Evolutionary conservation across 1,139 yeast species (phyloP), one percentile per base, ranked within the genome.

Genomic region (Blastobotrys arbuscula): DNA sequence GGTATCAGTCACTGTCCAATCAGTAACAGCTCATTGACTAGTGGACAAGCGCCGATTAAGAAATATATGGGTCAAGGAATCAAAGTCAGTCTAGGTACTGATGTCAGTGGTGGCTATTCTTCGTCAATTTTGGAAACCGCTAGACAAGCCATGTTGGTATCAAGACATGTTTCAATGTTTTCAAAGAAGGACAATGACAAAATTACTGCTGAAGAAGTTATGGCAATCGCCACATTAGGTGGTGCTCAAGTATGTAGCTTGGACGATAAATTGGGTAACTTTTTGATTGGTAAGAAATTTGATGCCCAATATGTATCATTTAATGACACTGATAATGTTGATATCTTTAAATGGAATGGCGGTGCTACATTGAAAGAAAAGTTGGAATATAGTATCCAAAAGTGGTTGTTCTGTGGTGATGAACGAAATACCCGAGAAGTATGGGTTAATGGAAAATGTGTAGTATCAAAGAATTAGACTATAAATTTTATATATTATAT

Each of bases 381-480:
- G 39, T 48, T 59, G 20, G 48, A 36, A 44, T 49, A 84, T 63
- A 62, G 86, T 47, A 66, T 90, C 6, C 87, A 87, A 48, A 89
- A 88, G 64, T 92, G 98, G 98, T 71, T 90, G n/a, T 92, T 88
- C 63, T 78, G 81, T 52, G 98, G 97, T 31, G 98, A 92, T 66
- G 96, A 92, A 65, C 75, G 98, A 61, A 92, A 92, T 64, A 82
- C 94, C 39, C 62, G 70, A 13, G 73, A 72, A 49, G 97, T 92
- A 13, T 92, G 88, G 87, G 90, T 90, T 34, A 79, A 81, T 59
- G 98, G 98, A 3, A 69, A 77, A 5, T 7, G 18, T 12, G 39
- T 21, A 15, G 26, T 31, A 18, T 9, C 36, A 20, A 36, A 23
- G 30, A 36, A 16, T 15, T 20, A 20, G 13, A n/a, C 4, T 35